These are phyloP conservation scores for Colletotrichum tabaci DNA, from an alignment of 2,329 filamentous ascomycete genomes.

Conservation along the genomic window DNA sequence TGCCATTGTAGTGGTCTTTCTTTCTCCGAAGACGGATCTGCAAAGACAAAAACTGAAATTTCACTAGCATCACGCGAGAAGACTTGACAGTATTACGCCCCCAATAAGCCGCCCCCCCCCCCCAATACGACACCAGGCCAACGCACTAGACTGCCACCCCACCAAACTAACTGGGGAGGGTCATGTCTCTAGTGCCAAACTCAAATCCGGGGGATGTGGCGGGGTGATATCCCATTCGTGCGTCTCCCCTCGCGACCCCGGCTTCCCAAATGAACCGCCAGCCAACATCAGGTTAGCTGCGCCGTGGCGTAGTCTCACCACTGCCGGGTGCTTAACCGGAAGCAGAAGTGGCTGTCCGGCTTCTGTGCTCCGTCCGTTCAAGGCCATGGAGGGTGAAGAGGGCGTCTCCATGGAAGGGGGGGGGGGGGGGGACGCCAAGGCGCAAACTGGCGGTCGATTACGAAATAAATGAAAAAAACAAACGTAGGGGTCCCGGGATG, in stretches of 20 bases:
- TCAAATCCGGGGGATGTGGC: constrained; percentile 8
- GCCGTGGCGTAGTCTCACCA: constrained; percentile 29
- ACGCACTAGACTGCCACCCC: too few species aligned
- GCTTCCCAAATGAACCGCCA: not conserved
- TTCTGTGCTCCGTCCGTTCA: not conserved
- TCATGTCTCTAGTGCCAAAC: constrained; percentile 14
- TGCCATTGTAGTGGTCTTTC: too few species aligned
- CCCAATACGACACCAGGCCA: too few species aligned
- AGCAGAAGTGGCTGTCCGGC: constrained; percentile 13
- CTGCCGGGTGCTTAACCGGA: constrained; percentile 16
- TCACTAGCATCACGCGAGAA: too few species aligned
- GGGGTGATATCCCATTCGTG: constrained; percentile 31
- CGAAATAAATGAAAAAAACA: not conserved
- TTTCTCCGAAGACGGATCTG: too few species aligned
- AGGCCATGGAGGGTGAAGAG: not conserved
- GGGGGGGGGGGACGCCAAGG: too few species aligned
- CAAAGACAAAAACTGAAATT: too few species aligned
- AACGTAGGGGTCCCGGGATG: not conserved
- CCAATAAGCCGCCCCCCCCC: too few species aligned
- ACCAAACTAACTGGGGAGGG: constrained; percentile 16
- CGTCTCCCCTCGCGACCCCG: constrained; percentile 7
- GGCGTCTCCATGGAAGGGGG: not conserved
- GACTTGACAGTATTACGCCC: too few species aligned
- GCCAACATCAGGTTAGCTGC: not conserved
- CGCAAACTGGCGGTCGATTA: not conserved